Evolutionary conservation across 139 green algal species (phyloP), one percentile per base, ranked within the genome.

Genomic region (Axilococcus clingmanii): DNA sequence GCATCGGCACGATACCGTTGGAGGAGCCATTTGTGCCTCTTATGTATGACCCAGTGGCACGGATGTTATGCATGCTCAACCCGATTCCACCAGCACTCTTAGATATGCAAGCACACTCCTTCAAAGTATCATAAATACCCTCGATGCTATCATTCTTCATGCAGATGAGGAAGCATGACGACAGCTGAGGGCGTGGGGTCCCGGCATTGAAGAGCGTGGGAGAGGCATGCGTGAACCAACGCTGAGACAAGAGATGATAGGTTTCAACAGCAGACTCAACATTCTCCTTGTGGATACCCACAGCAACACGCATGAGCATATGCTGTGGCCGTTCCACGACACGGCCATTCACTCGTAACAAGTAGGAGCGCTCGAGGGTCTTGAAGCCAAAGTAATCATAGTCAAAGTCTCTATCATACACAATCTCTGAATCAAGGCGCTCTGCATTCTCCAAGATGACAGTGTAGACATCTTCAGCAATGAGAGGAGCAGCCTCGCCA

Each of bases 381-480:
- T 99, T 98, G 78, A 97, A 98, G 14, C 92, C 92, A 66, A 99
- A 99, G 80, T 96, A 99, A 71, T 99, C 92, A 55, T 97, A 99
- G 66, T 98, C 89, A 66, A 97, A 98, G 74, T 99, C 92, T 25
- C 92, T 77, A 65, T 97, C 88, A 66, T 99, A 99, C 45, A 96
- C 91, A 53, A 99, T 96, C 65, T 94, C 87, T 33, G 72, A 86
- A 68, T 99, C 86, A 24, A 99, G 74, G 1, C 68, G 61, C 22
- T 89, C 77, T 14, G 77, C 75, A 56, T 99, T 84, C 16, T 41
- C 48, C 57, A 83, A 73, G 53, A 99, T 87, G 42, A 98, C 79
- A 2, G 94, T 63, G 68, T 83, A 94, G 1, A 96, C 80, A 37
- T 96, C 84, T 7, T 94, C 77, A 11, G 83, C 74, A 19, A 99